Evolutionary conservation across 2,329 filamentous ascomycete genomes (phyloP), one percentile per base, ranked within the genome.

Genomic region (Ophiostoma angusticollis): DNA sequence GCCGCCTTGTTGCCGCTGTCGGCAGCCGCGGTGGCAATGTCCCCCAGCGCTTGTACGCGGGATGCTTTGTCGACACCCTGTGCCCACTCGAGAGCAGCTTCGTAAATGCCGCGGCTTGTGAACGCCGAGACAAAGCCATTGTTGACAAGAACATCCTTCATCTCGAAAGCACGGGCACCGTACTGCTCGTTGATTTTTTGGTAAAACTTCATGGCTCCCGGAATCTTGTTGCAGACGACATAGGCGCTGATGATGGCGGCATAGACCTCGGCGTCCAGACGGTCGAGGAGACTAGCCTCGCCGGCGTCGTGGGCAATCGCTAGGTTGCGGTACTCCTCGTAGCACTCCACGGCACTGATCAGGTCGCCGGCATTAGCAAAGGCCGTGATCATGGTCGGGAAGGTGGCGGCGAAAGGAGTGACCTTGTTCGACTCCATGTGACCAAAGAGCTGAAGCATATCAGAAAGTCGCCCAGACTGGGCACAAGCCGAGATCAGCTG

Each of bases 361-460:
- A 96, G 64, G 55, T 96, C 86, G 35, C 86, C 83, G 9, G 72
- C 73, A 30, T 74, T 72, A 44, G 84, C 84, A 54, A 94, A 96
- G 1, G 87, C 86, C n/a, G 82, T 78, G 56, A 98, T 95, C 84
- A 98, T 94, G 14, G 80, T 73, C 2, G 86, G 82, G 61, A 94
- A 96, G 37, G 89, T 84, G 32, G 80, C 76, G 6, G 85, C 80
- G 42, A 80, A 78, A 0, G 89, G 84, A 13, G 74, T 71, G 17
- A 84, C 73, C 41, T 78, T 78, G 49, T 73, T 78, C 25, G 71
- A 64, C 58, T 94, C 85, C 86, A 96, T 93, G 58, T 96, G 85
- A 47, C 84, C 80, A 52, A 89, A 94, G 16, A 96, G 72, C 43
- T 79, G 77, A 24, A 93, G 76, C 87, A 98, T 96, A 45, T 93